Evolutionary conservation across 495 filamentous ascomycete genomes (phyloP), one percentile per base, ranked within the genome.

Genomic region (Podospora pseudoanserina): DNA sequence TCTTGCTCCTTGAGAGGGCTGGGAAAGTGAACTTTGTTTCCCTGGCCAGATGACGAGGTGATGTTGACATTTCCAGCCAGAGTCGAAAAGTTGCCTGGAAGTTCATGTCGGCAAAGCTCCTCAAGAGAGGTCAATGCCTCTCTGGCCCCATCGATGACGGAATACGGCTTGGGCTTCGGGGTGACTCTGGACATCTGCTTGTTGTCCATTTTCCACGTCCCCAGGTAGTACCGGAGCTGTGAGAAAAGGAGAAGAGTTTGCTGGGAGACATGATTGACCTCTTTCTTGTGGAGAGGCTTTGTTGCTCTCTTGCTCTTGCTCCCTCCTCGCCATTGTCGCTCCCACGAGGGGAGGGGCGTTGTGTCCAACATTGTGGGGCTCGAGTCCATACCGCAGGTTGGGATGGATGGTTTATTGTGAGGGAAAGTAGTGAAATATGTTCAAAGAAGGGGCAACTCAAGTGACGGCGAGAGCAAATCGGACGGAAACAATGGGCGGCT

Each of bases 1-100:
- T 92, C 88, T 13, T 89, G 89, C 75, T 92, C 89, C 72, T 88
- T 90, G 71, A 92, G 83, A 9, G 90, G 89, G 66, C 86, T 88
- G 0, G 90, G 89, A 60, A 90, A 84, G 58, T 77, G 78, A 7
- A 76, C 73, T 23, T 64, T 49, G 60, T 81, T 76, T 19, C 76
- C 76, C 18, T 74, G 68, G 60, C 61, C 65, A 18, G 77, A 77
- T 32, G 73, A 30, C 28, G 70, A 70, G 20, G 67, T 73, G 64
- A 83, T 78, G 5, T 58, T 66, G 64, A 81, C 76, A 49, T 72
- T 60, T 2, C 69, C 49, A 20, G 64, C 63, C 60, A 75, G 74
- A 54, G 54, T 56, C 18, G 75, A 65, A 62, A 82, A 73, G 32
- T 74, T 71, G n/a, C 16, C 32, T 19, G 81, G 79, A 23, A 81